A percentile compares a stretch with the other conserved stretches of the same genome.
These are phyloP conservation scores for Acanthamoeba triangularis DNA, from an alignment of 208 protist genomes.

Conservation along the genomic window DNA sequence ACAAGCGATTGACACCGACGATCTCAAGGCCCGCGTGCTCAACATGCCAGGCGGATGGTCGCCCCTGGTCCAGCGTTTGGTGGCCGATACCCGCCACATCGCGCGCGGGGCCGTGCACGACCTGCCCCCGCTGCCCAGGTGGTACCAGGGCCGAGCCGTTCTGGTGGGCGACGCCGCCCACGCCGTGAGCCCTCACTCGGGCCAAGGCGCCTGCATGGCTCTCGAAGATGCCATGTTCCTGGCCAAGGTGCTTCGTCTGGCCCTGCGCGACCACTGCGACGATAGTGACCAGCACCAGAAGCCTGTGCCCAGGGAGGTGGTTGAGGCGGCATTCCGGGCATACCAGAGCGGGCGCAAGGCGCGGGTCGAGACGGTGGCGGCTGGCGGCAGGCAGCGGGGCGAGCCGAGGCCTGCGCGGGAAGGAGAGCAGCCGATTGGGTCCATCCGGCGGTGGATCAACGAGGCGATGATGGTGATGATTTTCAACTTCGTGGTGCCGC, in stretches of 20 bases:
- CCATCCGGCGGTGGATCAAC: background rate
- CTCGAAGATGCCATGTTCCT: conserved; percentile 30
- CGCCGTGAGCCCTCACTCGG: conserved; percentile 21
- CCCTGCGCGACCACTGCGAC: background rate
- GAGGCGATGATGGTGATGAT: background rate
- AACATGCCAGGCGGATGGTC: background rate
- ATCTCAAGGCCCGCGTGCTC: background rate
- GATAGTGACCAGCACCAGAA: background rate
- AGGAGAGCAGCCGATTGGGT: background rate
- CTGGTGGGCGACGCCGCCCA: conserved; percentile 20
- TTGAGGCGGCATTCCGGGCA: background rate
- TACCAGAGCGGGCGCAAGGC: background rate
- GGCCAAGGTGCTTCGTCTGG: conserved; percentile 7
- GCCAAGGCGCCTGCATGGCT: background rate
- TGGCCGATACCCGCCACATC: background rate
- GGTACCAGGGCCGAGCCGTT: background rate
- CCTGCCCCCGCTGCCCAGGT: background rate
- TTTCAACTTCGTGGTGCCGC: background rate
- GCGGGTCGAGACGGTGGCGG: background rate
- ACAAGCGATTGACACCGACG: background rate
- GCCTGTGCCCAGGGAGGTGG: background rate
- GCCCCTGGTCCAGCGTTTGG: background rate
- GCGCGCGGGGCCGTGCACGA: background rate
- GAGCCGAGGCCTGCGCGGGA: background rate
- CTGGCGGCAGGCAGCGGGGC: background rate